Percentiles rank a stretch among this genome's conserved stretches.
These are phyloP conservation scores for Chaetomiaceae sp. DNA, from an alignment of 2,329 filamentous ascomycete genomes.

Conservation along the genomic window DNA sequence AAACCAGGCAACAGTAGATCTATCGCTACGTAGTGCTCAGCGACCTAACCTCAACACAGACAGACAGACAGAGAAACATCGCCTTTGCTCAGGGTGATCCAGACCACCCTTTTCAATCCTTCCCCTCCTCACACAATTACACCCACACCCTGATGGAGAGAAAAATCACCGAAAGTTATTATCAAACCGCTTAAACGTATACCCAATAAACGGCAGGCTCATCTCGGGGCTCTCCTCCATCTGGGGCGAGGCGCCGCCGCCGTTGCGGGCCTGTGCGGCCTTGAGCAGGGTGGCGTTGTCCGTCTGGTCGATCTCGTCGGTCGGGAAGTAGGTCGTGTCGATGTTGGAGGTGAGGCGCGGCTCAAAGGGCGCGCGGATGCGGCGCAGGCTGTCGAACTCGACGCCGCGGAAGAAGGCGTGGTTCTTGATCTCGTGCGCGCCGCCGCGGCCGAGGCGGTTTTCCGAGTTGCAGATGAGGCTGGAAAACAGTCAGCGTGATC, in stretches of 20 bases:
- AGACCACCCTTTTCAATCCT: not conserved
- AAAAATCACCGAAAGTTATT: constrained; percentile 57
- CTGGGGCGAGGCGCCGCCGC: constrained; percentile 23
- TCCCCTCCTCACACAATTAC: too few relatives aligned
- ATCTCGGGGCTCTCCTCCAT: constrained; percentile 85
- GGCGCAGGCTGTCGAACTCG: constrained; percentile 86
- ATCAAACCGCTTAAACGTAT: constrained; percentile 96
- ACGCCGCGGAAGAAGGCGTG: constrained; percentile 97
- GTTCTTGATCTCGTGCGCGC: constrained; percentile 85
- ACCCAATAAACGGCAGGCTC: constrained; percentile 92
- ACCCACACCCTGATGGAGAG: not conserved
- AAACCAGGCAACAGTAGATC: not conserved
- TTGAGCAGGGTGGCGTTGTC: constrained; percentile 85
- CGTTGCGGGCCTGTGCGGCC: constrained; percentile 69
- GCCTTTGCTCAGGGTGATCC: not conserved
- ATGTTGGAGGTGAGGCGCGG: constrained; percentile 88
- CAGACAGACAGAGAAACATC: not conserved
- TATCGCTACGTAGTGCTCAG: not conserved
- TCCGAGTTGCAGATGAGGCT: constrained; percentile 93
- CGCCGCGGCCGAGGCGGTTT: constrained; percentile 81
- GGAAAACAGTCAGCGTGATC: not conserved
- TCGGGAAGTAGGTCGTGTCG: constrained; percentile 97
- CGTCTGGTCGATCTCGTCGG: constrained; percentile 95
- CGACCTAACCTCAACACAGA: not conserved
- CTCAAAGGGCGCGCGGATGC: constrained; percentile 93